Percentiles rank a stretch among this genome's conserved stretches.
These are phyloP conservation scores for Clitocybe nebularis DNA, from an alignment of 1,284 basidiomycete species.

Conservation along the genomic window DNA sequence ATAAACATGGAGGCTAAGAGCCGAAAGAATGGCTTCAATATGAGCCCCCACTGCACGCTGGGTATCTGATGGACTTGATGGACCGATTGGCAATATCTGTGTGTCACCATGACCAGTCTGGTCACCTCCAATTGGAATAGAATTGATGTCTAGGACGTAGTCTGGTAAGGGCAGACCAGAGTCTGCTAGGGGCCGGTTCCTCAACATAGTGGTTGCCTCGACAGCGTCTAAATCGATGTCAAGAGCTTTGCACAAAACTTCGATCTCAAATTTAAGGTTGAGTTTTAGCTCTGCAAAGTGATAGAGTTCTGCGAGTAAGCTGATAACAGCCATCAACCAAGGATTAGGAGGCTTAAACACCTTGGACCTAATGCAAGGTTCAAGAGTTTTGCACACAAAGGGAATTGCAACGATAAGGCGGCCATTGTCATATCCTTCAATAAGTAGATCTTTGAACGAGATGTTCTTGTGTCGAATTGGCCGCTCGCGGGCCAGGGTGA, in stretches of 20 bases:
- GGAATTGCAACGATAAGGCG: conserved; percentile 94
- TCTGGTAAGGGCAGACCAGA: conserved; percentile 61
- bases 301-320: conserved; percentile 92
- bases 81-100: conserved; percentile 57
- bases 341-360: conserved; percentile 98
- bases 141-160: conserved; percentile 68
- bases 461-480: conserved; percentile 94
- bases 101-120: conserved; percentile 47
- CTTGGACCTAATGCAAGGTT: conserved; percentile 83
- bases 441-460: conserved; percentile 93
- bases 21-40: conserved; percentile 77
- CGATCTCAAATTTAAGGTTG: conserved; percentile 98
- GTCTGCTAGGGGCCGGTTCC: conserved; percentile 61
- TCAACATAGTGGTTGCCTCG: conserved; percentile 81
- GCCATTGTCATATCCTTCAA: conserved; percentile 93
- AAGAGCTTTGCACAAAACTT: conserved; percentile 92
- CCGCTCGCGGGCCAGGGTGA: conserved; percentile 89
- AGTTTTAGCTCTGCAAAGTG: conserved; percentile 96
- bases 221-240: conserved; percentile 86
- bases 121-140: conserved; percentile 64
- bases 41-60: conserved; percentile 65
- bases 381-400: conserved; percentile 96
- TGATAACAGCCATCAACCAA: conserved; percentile 95
- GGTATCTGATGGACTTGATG: conserved; percentile 50
- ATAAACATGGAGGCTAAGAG: conserved; percentile 70